phyloP scores from a whole-genome alignment of 345 rosid genomes.

The Draba incana region DNA sequence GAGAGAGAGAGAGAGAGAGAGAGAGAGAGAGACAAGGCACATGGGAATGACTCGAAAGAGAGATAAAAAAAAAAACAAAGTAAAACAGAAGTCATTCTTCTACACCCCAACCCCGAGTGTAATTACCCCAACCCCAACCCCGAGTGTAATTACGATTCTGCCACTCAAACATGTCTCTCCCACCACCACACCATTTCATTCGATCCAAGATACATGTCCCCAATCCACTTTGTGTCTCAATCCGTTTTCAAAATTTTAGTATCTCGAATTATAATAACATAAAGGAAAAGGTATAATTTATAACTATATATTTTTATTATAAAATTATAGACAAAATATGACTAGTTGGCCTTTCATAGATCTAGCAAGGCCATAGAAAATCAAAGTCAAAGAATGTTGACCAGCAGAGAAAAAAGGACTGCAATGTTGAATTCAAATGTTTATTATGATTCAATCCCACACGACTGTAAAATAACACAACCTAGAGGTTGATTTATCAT shows the following conservation, averaged over 20 bases:
- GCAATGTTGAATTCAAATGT: neutral
- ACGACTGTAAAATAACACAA: neutral
- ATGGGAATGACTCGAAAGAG: constrained; percentile 32
- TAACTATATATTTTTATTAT: neutral
- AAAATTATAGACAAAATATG: neutral
- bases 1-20: constrained; percentile 21
- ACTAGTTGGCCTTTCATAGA: constrained; percentile 7
- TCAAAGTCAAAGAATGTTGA: constrained; percentile 37
- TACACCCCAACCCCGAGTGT: neutral
- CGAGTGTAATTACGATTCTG: constrained; percentile 30
- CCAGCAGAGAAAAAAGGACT: constrained; percentile 25
- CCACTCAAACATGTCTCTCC: constrained; percentile 37
- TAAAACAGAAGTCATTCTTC: constrained; percentile 16
- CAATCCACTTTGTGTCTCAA: constrained; percentile 29
- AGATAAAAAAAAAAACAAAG: neutral
- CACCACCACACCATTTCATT: constrained; percentile 29
- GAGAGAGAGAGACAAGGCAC: constrained; percentile 27
- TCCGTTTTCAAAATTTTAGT: constrained; percentile 20
- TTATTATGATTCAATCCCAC: no score
- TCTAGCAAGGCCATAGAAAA: neutral
- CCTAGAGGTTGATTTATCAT: neutral
- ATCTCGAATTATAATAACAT: constrained; percentile 15
- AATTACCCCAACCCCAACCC: constrained; percentile 14
- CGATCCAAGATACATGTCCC: constrained; percentile 31
- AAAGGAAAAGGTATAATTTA: neutral